phyloP scores from a whole-genome alignment of 352 stramenopile genomes.

The Thalassiosira livingstoniorum region DNA sequence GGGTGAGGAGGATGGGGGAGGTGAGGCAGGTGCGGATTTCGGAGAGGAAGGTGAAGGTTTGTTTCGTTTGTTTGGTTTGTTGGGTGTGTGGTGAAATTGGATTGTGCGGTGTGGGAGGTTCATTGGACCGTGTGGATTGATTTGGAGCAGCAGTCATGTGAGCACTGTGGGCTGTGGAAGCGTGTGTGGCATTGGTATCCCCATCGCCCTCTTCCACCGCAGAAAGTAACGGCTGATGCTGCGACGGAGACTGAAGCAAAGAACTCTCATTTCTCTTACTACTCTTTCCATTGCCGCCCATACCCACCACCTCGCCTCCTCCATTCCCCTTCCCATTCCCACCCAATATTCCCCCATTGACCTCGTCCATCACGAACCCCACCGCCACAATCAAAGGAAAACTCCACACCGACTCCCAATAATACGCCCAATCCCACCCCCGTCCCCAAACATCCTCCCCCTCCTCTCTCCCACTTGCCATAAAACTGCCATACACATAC shows the following conservation, averaged over 20 bases:
- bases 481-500: slow-evolving; percentile 60
- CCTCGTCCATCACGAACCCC: slow-evolving; percentile 55
- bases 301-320: neutral
- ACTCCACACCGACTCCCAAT: slow-evolving; percentile 44
- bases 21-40: slow-evolving; percentile 59
- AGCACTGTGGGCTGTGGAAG: too few relatives aligned
- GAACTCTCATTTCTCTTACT: too few relatives aligned
- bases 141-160: neutral
- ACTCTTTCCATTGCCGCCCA: too few relatives aligned
- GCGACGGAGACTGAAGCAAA: neutral
- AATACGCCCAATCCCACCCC: slow-evolving; percentile 66
- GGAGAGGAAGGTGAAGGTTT: slow-evolving; percentile 57
- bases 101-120: neutral
- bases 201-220: neutral
- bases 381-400: slow-evolving; percentile 51
- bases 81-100: neutral
- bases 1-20: slow-evolving; percentile 51
- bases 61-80: slow-evolving; percentile 8
- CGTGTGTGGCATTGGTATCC: too few relatives aligned
- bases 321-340: slow-evolving; percentile 29
- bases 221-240: slow-evolving; percentile 17
- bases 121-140: neutral
- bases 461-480: slow-evolving; percentile 15
- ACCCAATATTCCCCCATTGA: slow-evolving; percentile 56
- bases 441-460: neutral